Base-by-base conservation (phyloP, 768 basidiomycete genomes). In the Panellus pusillus region DNA sequence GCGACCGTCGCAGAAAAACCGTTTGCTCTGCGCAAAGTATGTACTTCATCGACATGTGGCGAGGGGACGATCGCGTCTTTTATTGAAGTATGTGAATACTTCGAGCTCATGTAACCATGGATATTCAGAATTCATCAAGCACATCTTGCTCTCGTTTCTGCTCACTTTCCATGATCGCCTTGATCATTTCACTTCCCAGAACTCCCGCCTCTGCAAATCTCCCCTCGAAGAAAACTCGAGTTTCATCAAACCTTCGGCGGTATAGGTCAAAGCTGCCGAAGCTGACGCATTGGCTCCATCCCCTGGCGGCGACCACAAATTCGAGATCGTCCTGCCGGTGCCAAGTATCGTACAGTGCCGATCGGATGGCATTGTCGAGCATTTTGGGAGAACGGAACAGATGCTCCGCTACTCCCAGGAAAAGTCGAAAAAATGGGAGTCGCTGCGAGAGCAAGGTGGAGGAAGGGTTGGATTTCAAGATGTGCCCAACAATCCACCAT, bases 401-500 rank as follows among this genome's bases (percentile, higher is more conserved):
- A 69, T 95, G 91, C 69, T 98, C 97, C 11, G 96, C 92, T 12
- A 98, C 93, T 28, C 96, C 96, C 46, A 99, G 87, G 86, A 96
- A 98, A 57, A 99, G 79, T 47, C 94, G 83, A 74, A 99, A n/a
- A 99, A 32, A 98, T 81, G 0, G 97, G 97, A 2, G 95, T 99
- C 8, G 94, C 96, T 0, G 96, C 96, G 41, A 98, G 83, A 8
- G 87, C 81, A 57, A 98, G 84, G 72, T 98, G 95, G 31, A 82
- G 84, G 66, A 91, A 96, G 0, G 97, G 97, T 49, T 90, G 82
- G 65, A 97, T 94, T 0, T 77, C 74, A 47, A 98, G 82, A 46
- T 82, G 80, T 8, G 91, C 88, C 97, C 97, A 99, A 63, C 91
- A 95, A 70, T 99, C 97, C 17, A 98, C 97, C 94, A 99, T 98